Evolutionary conservation across 352 stramenopile species (phyloP), one percentile per base, ranked within the genome.

Genomic region (Pythium dissimile): DNA sequence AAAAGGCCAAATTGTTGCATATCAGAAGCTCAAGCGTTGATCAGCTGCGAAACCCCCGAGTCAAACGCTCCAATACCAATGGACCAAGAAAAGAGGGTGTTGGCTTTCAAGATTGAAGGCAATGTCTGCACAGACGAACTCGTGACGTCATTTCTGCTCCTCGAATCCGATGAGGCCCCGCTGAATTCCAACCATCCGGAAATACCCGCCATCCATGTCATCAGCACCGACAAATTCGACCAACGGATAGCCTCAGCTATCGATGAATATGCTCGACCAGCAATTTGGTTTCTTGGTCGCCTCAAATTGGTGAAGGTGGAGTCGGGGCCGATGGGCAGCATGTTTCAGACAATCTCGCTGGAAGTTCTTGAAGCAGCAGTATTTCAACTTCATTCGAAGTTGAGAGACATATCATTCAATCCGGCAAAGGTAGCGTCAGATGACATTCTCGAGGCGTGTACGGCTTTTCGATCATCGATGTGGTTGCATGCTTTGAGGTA

Each of bases 401-500:
- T 87, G 18, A 77, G 73, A 35, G 66, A 58, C 6, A 77, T 87
- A 50, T 82, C 65, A 27, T 20, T 64, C 15, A 85, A 88, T 21
- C 67, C 77, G 16, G 79, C 73, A 7, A 69, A 47, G 10, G 54
- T 67, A 11, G 64, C 73, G 39, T 69, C 72, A 9, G 60, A 74
- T 15, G 66, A 73, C n/a, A 79, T 88, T 44, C 52, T 76, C 20
- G 75, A 88, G 27, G 67, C 45, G 9, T 92, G 81, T 43, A 32
- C 52, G 8, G 85, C 66, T 45, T 83, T 88, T 59, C 79, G 79
- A 18, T 73, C 88, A 64, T 67, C 66, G 27, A 38, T 63, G 16
- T 92, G 77, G 77, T 57, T 92, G 11, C 81, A 92, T 49, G 73
- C 67, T 2, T 52, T 92, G 26, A 73, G 73, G 81, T 92, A 75